Base-by-base conservation (phyloP, 495 filamentous ascomycete species). In the Xylaria venustula region DNA sequence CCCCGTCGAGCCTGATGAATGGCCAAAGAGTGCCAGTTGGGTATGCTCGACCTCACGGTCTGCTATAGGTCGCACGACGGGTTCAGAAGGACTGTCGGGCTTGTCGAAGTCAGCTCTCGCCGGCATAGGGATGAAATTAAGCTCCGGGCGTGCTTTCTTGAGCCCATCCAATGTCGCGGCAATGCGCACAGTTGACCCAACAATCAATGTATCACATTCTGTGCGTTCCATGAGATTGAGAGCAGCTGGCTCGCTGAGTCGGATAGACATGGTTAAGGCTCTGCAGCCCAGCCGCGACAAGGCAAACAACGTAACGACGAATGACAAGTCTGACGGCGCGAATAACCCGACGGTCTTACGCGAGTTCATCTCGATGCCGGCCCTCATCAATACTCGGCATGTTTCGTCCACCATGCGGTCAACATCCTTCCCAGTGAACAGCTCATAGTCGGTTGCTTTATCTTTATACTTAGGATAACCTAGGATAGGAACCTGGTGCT, bases 1-100 rank as follows among this genome's bases (percentile, higher is more conserved):
- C 0, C 85, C 83, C 1, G 83, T 87, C 0, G 82, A 85, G 2
- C 85, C 85, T 0, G 83, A 85, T 0, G 82, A 85, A 65, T 87
- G 85, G 45, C 82, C 71, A 14, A 86, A 85, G 40, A 83, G 59
- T 6, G 67, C 72, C 64, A 52, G 65, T 69, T 66, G 76, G 64
- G 67, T 41, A 11, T 65, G 67, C 65, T 78, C 70, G 40, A 67
- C 67, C 49, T 65, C 71, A 7, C 68, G 69, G 49, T 80, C 71
- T 9, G 80, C 53, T 22, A 69, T 69, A 12, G 42, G 25, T 5
- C 69, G 60, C 7, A 74, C 46, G 20, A 71, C 71, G 1, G 76
- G 68, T 41, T 75, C 64, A 1, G 61, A 4, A 1, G 40, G 58
- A 12, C 44, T 58, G 11, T 63, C 64, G 3, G 56, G 71, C 30